These are phyloP conservation scores for Climacium dendroides DNA, from an alignment of 225 moss, liverwort and hornwort genomes.

Conservation along the genomic window DNA sequence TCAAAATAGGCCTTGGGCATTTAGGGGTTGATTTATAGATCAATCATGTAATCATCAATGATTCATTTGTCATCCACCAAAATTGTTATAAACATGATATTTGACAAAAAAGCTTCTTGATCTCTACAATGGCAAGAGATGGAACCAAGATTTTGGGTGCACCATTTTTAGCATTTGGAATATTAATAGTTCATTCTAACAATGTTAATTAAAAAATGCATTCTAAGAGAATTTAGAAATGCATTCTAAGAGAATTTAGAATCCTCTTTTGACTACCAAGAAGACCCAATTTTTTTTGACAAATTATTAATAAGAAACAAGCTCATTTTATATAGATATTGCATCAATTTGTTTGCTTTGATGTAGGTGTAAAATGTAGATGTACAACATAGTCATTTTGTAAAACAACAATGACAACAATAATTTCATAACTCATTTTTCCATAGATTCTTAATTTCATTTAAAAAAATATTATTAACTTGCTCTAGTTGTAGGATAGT, in stretches of 20 bases:
- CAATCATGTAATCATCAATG: not conserved
- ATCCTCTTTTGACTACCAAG: not conserved
- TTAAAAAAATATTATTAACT: not conserved
- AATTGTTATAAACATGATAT: not conserved
- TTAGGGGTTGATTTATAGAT: too few relatives aligned
- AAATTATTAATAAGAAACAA: not conserved
- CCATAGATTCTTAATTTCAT: not conserved
- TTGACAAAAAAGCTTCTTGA: not conserved
- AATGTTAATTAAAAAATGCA: not conserved
- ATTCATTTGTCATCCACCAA: not conserved
- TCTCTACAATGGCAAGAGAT: rapidly evolving
- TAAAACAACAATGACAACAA: too few relatives aligned
- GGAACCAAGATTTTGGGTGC: not conserved
- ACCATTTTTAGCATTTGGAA: too few relatives aligned
- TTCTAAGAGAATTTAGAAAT: not conserved
- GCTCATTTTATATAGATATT: not conserved
- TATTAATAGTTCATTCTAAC: not conserved
- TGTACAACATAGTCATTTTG: not conserved
- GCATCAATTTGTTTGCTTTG: not conserved
- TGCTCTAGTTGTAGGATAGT: not conserved
- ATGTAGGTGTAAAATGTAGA: not conserved
- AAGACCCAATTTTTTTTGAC: not conserved
- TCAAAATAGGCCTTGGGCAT: too few relatives aligned
- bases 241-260: not conserved
- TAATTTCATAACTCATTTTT: not conserved